Conservation (phyloP, 495 filamentous ascomycete species). For the Penicillium lagena region DNA sequence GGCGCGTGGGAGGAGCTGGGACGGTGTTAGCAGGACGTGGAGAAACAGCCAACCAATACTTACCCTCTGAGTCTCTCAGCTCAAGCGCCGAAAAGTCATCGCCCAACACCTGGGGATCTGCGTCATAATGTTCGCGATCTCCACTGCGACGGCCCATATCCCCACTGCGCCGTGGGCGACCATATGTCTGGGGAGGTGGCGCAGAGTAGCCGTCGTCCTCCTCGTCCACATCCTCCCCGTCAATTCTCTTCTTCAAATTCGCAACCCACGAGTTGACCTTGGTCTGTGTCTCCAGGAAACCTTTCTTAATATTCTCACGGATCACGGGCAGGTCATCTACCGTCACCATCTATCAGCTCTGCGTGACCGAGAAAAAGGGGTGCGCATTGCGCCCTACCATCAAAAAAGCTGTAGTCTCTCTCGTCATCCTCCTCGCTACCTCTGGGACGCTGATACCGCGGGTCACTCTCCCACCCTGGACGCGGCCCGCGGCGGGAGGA, state of each 20-base stretch:
- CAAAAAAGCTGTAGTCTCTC: constrained; percentile 80
- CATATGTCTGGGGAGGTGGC: constrained; percentile 11
- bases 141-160: constrained; percentile 61
- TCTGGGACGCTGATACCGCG: constrained; percentile 21
- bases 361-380: not conserved
- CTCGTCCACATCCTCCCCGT: constrained; percentile 69
- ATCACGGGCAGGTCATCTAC: constrained; percentile 89
- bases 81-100: constrained; percentile 91
- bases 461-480: constrained; percentile 40
- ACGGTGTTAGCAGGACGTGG: constrained; percentile 12
- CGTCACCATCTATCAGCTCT: not conserved
- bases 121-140: constrained; percentile 87
- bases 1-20: constrained; percentile 44
- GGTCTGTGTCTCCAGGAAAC: constrained; percentile 87
- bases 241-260: constrained; percentile 82
- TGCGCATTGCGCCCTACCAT: constrained; percentile 43
- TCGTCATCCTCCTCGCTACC: constrained; percentile 45
- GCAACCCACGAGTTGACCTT: constrained; percentile 92
- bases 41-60: constrained; percentile 9
- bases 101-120: constrained; percentile 82
- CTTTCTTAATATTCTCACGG: constrained; percentile 87
- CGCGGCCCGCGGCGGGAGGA: constrained; percentile 35
- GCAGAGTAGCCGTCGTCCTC: constrained; percentile 2
- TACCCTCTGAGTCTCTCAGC: constrained; percentile 71
- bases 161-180: constrained; percentile 45